Base-by-base conservation (phyloP, 2,329 filamentous ascomycete species). In the Alternaria arborescens region DNA sequence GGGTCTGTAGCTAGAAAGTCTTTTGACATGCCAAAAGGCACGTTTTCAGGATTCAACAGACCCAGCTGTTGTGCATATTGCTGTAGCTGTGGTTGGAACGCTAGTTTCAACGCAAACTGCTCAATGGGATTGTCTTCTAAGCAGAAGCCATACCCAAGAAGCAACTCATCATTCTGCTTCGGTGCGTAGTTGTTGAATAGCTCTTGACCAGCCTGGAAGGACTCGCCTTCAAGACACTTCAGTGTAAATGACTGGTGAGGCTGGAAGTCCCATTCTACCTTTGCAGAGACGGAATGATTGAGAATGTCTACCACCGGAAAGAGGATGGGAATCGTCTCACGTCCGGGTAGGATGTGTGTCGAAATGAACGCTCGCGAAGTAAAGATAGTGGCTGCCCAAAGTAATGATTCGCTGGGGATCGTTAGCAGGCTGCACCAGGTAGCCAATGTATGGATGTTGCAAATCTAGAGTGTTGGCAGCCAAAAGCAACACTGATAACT, bases 101-200 rank as follows among this genome's bases (percentile, higher is more conserved):
- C 71, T 10, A 83, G 72, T 20, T 79, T 79, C 43, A 84, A 67
- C 8, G 80, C 71, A 8, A 83, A 79, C 48, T 79, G 77, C 64
- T 85, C 84, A 41, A 81, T 77, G 0, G 81, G 81, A 40, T 85
- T 85, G 42, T 81, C 64, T 6, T 71, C 69, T 14, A 84, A 75
- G 59, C 80, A 82, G 71, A 86, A 86, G 4, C 84, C 84, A 58
- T 86, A 86, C 4, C 84, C 83, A 46, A 84, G 79, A 2, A 86
- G 72, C 2, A 86, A 72, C 66, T 86, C 83, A 62, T 84, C 83
- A 52, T 86, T 86, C 6, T 80, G 76, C 64, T 85, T 85, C 2
- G 83, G 80, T 0, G 81, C 84, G 56, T 86, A 86, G 65, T 86
- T 86, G 69, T 86, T 86, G 73, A 78, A 83, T 2, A 86, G 71